Percentiles rank a stretch among this genome's conserved stretches.
These are phyloP conservation scores for Hydnomerulius pinastri DNA, from an alignment of 768 basidiomycete species.

Conservation along the genomic window DNA sequence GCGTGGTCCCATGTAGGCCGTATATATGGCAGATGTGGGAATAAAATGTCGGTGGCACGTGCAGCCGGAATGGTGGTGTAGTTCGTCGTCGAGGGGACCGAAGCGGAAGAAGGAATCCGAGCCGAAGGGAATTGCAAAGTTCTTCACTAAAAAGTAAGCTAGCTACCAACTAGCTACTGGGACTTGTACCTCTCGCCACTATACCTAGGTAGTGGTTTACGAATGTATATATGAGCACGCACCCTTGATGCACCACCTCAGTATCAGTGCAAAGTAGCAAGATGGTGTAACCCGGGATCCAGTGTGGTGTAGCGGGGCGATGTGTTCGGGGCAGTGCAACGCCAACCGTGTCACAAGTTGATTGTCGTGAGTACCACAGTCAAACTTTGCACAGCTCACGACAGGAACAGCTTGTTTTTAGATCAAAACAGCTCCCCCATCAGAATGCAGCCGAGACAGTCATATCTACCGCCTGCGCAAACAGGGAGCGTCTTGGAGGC, in stretches of 20 bases:
- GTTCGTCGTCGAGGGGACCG: conserved; percentile 19
- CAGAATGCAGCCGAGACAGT: conserved; percentile 5
- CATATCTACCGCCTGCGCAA: not conserved
- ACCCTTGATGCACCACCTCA: too few species aligned
- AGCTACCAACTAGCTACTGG: not conserved
- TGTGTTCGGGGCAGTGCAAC: not conserved
- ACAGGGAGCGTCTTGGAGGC: not conserved
- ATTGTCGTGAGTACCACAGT: conserved; percentile 12
- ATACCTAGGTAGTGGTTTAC: not conserved
- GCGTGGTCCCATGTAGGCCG: too few species aligned
- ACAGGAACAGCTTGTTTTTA: not conserved
- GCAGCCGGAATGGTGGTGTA: too few species aligned
- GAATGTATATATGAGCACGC: conserved; percentile 1
- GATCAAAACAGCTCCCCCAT: not conserved
- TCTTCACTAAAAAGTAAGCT: conserved; percentile 41
- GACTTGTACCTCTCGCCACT: not conserved
- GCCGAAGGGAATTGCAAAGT: conserved; percentile 48
- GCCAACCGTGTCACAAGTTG: conserved; percentile 10
- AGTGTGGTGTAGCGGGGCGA: not conserved
- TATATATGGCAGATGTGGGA: too few species aligned
- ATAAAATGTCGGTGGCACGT: too few species aligned
- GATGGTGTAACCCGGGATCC: too few species aligned
- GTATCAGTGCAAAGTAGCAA: too few species aligned
- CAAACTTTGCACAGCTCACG: conserved; percentile 9
- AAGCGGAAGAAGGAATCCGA: conserved; percentile 34